These are phyloP conservation scores for Lumnitzera littorea DNA, from an alignment of 345 rosid genomes.

Conservation along the genomic window DNA sequence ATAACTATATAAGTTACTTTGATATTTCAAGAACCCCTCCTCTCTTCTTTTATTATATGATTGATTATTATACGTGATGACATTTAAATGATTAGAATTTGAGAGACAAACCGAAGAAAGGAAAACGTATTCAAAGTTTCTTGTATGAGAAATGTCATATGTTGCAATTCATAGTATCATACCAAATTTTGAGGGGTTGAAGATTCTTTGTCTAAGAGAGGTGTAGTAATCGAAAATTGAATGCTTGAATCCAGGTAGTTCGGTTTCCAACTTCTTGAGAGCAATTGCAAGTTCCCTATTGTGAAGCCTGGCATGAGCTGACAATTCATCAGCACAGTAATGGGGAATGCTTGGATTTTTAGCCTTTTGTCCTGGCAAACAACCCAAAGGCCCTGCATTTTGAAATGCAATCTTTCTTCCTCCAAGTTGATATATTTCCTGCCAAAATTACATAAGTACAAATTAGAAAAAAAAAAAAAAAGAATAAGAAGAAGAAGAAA, in stretches of 20 bases:
- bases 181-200: slow-evolving; percentile 8
- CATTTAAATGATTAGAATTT: too few relatives aligned
- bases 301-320: slow-evolving; percentile 11
- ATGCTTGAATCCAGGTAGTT: slow-evolving; percentile 18
- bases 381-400: slow-evolving; percentile 20
- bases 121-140: neutral
- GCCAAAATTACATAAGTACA: neutral
- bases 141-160: neutral
- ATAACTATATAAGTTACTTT: too few relatives aligned
- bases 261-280: slow-evolving; percentile 7
- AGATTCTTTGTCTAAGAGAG: slow-evolving; percentile 8
- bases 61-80: too few relatives aligned
- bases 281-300: slow-evolving; percentile 8
- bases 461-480: too few relatives aligned
- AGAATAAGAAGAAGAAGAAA: too few relatives aligned
- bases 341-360: neutral
- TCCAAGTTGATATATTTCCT: slow-evolving; percentile 11
- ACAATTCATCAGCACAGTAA: slow-evolving; percentile 4
- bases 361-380: slow-evolving; percentile 12
- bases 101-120: neutral
- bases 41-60: too few relatives aligned
- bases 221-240: slow-evolving; percentile 16
- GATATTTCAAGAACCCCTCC: too few relatives aligned
- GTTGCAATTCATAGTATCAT: neutral
- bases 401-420: slow-evolving; percentile 23